A percentile compares a stretch with the other conserved stretches of the same genome.
Evolutionary conservation across 139 green algal genomes (phyloP).

Genomic region (Choricystis sp.): DNA sequence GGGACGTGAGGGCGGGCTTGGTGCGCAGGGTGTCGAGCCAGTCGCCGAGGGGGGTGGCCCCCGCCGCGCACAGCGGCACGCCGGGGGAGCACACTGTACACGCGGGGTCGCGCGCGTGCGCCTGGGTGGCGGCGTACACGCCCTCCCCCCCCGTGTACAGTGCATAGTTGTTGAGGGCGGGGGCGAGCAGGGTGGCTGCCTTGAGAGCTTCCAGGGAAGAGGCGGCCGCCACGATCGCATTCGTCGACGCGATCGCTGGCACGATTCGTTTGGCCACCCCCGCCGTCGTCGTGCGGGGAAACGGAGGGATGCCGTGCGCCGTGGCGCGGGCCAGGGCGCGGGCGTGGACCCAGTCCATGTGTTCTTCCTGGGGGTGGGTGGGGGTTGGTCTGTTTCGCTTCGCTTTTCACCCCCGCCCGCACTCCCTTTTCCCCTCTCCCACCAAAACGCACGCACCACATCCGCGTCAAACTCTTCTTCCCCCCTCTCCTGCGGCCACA

Average conservation of each 20-base stretch:
- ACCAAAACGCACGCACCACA: no score
- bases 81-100: conserved; percentile 82
- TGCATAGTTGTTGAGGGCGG: conserved; percentile 90
- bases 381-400: not conserved
- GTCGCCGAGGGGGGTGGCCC: conserved; percentile 23
- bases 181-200: conserved; percentile 73
- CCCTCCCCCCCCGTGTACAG: conserved; percentile 91
- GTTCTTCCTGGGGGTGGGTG: conserved; percentile 62
- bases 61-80: conserved; percentile 44
- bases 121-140: conserved; percentile 87
- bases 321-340: conserved; percentile 52
- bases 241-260: conserved; percentile 94
- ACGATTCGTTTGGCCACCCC: conserved; percentile 99
- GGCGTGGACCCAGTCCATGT: conserved; percentile 92
- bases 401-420: no score
- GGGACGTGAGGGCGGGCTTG: no score
- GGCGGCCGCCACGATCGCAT: conserved; percentile 82
- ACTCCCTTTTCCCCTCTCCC: no score
- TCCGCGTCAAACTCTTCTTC: conserved; percentile 77
- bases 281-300: conserved; percentile 73
- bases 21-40: no score
- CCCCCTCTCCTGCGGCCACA: conserved; percentile 64
- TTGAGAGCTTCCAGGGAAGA: conserved; percentile 93
- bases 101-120: conserved; percentile 68
- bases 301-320: conserved; percentile 74